Base-by-base conservation (phyloP, 1,284 basidiomycete genomes). In the Melampsora abietis-canadensis region DNA sequence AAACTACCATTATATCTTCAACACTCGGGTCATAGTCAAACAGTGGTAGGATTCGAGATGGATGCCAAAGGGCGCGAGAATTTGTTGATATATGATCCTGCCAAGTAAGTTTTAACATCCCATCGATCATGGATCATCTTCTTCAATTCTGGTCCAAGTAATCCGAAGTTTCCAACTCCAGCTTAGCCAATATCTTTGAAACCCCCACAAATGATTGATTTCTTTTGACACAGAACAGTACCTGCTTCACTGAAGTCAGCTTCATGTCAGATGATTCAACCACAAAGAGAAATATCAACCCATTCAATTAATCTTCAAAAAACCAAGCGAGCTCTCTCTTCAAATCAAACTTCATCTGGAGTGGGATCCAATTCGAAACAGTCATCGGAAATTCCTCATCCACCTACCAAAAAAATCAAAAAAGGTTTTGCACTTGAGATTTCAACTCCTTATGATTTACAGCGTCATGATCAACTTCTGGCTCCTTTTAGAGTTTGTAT, bases 1-100 rank as follows among this genome's bases (percentile, higher is more conserved):
- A 76, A 76, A 34, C 76, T 78, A 54, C 80, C 80, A 12, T 64
- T 81, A 17, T 80, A 80, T 61, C 76, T 81, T 1, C 80, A 81
- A 69, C 80, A 81, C 70, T 66, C 77, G 15, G 80, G 80, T 0
- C 80, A 81, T 66, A 78, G 77, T 14, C 61, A 79, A 1, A 79
- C 79, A 21, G 76, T 80, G 60, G 76, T 81, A 27, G 80, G 80
- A 0, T 66, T 80, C 15, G 80, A 81, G 57, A 40, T 64, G 4
- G 76, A 75, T 27, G 76, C 64, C 54, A 76, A 77, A 12, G 64
- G 68, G 21, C 69, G 76, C 6, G 67, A 72, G 73, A 77, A 76
- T 40, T 54, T 81, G 54, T 69, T 81, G 44, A 30, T 80, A 4
- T 79, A 78, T 24, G 80, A 81, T 76, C 79, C 79, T 15, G 78